Evolutionary conservation across 352 stramenopile genomes (phyloP).

Genomic region (Phytophthora hybrid): DNA sequence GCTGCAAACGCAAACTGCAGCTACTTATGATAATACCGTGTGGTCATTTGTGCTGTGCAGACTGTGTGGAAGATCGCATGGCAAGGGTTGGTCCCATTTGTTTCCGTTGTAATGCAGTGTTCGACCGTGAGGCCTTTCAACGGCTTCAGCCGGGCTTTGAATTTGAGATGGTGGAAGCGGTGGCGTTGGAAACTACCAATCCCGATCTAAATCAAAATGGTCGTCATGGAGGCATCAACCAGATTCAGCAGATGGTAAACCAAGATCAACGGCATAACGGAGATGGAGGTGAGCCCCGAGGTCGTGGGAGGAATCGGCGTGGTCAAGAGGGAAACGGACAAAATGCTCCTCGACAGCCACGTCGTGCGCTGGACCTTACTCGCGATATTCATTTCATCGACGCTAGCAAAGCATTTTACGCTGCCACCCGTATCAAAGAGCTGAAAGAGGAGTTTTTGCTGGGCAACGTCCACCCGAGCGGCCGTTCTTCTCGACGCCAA

Average conservation of each 20-base stretch:
- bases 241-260: constrained; percentile 41
- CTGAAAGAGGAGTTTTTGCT: constrained; percentile 62
- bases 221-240: constrained; percentile 30
- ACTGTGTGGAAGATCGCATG: constrained; percentile 91
- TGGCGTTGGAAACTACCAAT: constrained; percentile 25
- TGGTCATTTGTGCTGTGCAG: constrained; percentile 92
- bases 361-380: constrained; percentile 43
- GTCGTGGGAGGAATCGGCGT: constrained; percentile 24
- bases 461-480: constrained; percentile 16
- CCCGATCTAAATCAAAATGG: constrained; percentile 33
- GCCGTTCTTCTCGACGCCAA: constrained; percentile 25
- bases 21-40: constrained; percentile 94
- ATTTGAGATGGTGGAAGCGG: constrained; percentile 54
- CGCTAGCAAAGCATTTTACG: constrained; percentile 82
- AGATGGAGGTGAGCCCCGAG: constrained; percentile 15
- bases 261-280: constrained; percentile 30
- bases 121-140: constrained; percentile 92
- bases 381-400: constrained; percentile 60
- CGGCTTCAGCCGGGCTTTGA: constrained; percentile 87
- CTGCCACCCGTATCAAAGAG: constrained; percentile 68
- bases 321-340: constrained; percentile 31
- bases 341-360: constrained; percentile 34
- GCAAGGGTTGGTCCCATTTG: constrained; percentile 58
- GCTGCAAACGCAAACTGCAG: constrained; percentile 87
- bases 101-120: constrained; percentile 57